Base-by-base conservation (phyloP, 805 yeast genomes). In the Cyberlindnera xishuangbannaensis region DNA sequence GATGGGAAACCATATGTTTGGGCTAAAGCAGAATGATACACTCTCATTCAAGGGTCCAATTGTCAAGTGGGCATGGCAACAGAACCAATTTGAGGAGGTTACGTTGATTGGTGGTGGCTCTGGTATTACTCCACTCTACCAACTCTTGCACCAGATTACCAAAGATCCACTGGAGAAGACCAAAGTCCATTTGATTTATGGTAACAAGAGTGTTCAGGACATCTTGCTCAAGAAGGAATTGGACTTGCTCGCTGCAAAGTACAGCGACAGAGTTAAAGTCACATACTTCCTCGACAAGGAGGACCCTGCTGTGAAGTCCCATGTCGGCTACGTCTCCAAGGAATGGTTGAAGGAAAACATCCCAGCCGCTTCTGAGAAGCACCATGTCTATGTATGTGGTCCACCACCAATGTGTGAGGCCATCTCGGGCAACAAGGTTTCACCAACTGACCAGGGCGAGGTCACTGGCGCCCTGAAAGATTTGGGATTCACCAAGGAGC, bases 121-220 rank as follows among this genome's bases (percentile, higher is more conserved):
- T 32, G 97, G 97, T 64, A 88, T 92, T 60, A 85, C 97, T 30
- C 98, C 98, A 40, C 71, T 92, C 62, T 88, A 73, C 71, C 98
- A 92, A 69, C 64, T 92, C 59, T 60, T 85, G 43, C 81, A 76
- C 53, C 78, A 76, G 58, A 73, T 90, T 56, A 70, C 83, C 53
- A 69, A 71, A 56, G 76, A 88, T 70, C 88, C 95, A 36, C 66
- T 63, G 28, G 97, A 92, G 66, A 81, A 85, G 61, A 92, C 98
- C 53, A 81, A 86, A 71, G 78, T 92, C 44, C 71, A 78, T 43
- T 69, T 92, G 49, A 67, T 75, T 57, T 90, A 83, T 65, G 97
- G 95, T 53, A 77, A 76, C 60, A 67, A 77, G 62, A 64, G 87
- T 37, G 74, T 76, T 28, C 66, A 66, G n/a, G 98, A 92, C 59